A percentile compares a stretch with the other conserved stretches of the same genome.
These are phyloP conservation scores for Primulina eburnea DNA, from an alignment of 257 asterid genomes.

Conservation along the genomic window DNA sequence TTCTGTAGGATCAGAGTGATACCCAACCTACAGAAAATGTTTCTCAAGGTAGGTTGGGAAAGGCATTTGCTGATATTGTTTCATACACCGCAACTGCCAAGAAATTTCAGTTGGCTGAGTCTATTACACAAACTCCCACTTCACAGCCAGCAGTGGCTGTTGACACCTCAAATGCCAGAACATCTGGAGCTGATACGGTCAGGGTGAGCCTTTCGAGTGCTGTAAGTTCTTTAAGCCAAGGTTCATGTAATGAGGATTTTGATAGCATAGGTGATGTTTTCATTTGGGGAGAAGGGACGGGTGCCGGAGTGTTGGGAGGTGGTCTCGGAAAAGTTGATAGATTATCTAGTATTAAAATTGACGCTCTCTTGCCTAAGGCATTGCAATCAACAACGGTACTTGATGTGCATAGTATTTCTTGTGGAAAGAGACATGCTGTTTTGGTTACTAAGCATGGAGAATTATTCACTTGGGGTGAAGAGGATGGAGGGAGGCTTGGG, in stretches of 20 bases:
- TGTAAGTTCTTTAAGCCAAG: conserved; percentile 53
- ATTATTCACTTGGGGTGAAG: conserved; percentile 72
- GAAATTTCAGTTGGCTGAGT: conserved; percentile 42
- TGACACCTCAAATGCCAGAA: conserved; percentile 29
- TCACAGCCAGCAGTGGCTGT: conserved; percentile 37
- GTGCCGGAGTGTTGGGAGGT: conserved; percentile 53
- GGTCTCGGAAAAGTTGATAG: conserved; percentile 32
- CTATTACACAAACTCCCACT: conserved; percentile 31
- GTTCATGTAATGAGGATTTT: conserved; percentile 46
- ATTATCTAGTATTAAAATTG: conserved; percentile 32
- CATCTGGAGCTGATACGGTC: conserved; percentile 42
- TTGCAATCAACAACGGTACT: conserved; percentile 54
- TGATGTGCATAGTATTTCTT: conserved; percentile 50
- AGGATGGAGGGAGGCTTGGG: conserved; percentile 64
- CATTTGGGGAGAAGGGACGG: conserved; percentile 70
- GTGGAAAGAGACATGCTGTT: conserved; percentile 61
- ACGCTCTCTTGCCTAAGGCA: conserved; percentile 50
- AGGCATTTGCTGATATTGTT: conserved; percentile 55
- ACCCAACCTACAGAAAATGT: conserved; percentile 32
- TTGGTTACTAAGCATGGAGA: conserved; percentile 61
- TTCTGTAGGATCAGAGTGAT: conserved; percentile 36
- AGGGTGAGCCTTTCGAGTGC: conserved; percentile 53
- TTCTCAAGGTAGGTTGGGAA: conserved; percentile 51
- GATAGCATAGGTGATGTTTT: conserved; percentile 46
- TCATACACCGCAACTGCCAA: conserved; percentile 33